Base-by-base conservation (phyloP, 495 filamentous ascomycete genomes). In the Hyphodiscus hymeniophilus region DNA sequence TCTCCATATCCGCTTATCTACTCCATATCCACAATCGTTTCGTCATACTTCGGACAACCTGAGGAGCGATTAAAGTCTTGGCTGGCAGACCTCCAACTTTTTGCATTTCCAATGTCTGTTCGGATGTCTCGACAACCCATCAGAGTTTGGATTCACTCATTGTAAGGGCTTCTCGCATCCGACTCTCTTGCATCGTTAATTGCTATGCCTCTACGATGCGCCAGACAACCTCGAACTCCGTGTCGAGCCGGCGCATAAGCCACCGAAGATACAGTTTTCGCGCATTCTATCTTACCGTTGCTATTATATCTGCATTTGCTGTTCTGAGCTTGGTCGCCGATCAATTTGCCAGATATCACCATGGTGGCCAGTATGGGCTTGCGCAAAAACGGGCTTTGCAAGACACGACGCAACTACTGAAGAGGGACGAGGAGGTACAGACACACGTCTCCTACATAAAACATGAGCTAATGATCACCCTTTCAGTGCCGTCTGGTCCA, bases 401-500 rank as follows among this genome's bases (percentile, higher is more conserved):
- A 34, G 56, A 56, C 44, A 28, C 26, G 38, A 45, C 33, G 28
- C 48, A 41, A 50, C 42, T 62, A 7, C 32, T 60, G 38, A 58
- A 56, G 31, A 48, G 58, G 38, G 62, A 65, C 22, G 42, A 64
- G 41, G 62, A 63, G 52, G 63, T 64, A 38, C 18, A 51, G 15
- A 55, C 2, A 33, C 15, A 17, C 36, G 2, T 22, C 24, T 24
- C 15, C 24, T 17, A 4, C 10, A 16, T n/a, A 4, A 12, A 31
- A 5, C 39, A 20, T 22, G 18, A 44, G 13, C 38, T 44, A 45
- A 36, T 38, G 21, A 20, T 23, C 43, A 51, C 11, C 7, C 32
- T 16, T 31, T 15, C 31, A 95, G 73, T 99, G 94, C 56, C 86
- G 82, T 32, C 65, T 82, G 4, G 88, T 97, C 42, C 89, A 92